Base-by-base conservation (phyloP, 2,329 filamentous ascomycete genomes). In the Hypoxylon rubiginosum region DNA sequence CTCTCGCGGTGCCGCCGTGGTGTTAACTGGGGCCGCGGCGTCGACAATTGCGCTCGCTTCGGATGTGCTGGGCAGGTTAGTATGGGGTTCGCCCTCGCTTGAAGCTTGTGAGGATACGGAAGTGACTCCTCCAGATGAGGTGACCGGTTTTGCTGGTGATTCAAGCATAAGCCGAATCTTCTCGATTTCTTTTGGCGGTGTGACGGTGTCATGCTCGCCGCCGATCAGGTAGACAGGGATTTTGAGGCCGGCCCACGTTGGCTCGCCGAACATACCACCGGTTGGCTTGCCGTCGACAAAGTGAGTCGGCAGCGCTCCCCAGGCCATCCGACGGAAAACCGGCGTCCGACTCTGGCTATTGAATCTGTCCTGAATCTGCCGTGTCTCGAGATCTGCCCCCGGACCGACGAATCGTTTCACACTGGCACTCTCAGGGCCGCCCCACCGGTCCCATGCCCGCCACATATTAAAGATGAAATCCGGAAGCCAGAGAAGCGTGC, bases 281-380 rank as follows among this genome's bases (percentile, higher is more conserved):
- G 77, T 75, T 0, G 87, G 79, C 26, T 83, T 77, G 1, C 85
- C 87, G 7, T 83, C 75, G 3, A 83, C 77, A 62, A 34, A 64
- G 21, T 90, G 91, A 0, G 77, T 79, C 0, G 92, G 91, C 24
- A 96, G 82, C 54, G 85, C 84, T 0, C 94, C 93, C 77, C 85
- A 89, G 0, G 90, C 90, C 89, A 97, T 94, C 41, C 93, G 88
- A 70, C 92, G 88, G 86, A 92, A 97, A 0, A 96, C 92, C 0
- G 91, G 85, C 0, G 94, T 96, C 69, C 86, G 88, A 68, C 93
- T 97, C 76, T 97, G 93, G 64, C 86, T 85, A 76, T 98, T 98
- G 80, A 90, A 95, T 2, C 86, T 86, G 61, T 91, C 78, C 76
- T 95, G 92, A 36, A 93, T 82, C 60, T 84, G 83, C 73, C 88